phyloP scores from a whole-genome alignment of 305 asterid genomes.

The Fraxinus greggii region DNA sequence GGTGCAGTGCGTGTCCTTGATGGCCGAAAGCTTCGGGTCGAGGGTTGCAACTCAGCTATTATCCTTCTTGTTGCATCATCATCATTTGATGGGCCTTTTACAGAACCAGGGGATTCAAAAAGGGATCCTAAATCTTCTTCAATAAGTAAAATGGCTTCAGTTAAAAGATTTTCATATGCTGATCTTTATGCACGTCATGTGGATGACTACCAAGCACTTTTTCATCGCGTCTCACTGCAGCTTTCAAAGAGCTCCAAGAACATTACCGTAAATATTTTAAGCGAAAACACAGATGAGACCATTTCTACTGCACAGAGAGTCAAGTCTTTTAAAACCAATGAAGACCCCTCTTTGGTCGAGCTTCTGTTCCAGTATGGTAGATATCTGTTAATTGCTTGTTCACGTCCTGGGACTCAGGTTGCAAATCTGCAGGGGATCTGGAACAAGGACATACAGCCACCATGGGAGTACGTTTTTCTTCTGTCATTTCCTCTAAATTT shows the following conservation, averaged over 20 bases:
- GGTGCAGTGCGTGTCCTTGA: constrained; percentile 41
- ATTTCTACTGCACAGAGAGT: constrained; percentile 57
- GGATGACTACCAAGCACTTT: constrained; percentile 64
- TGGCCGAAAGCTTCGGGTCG: constrained; percentile 47
- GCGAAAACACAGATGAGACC: constrained; percentile 13
- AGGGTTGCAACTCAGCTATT: constrained; percentile 62
- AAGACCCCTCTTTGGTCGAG: constrained; percentile 75
- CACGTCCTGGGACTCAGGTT: constrained; percentile 74
- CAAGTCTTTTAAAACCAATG: constrained; percentile 52
- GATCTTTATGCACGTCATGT: constrained; percentile 66
- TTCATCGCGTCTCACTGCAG: constrained; percentile 68
- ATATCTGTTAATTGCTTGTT: constrained; percentile 66
- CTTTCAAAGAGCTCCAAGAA: constrained; percentile 42
- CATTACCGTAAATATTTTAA: neutral
- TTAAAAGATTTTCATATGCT: constrained; percentile 48
- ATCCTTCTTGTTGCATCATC: constrained; percentile 62
- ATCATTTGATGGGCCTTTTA: constrained; percentile 71
- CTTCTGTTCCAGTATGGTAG: constrained; percentile 80
- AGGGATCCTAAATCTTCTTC: constrained; percentile 50
- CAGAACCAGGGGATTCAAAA: constrained; percentile 53
- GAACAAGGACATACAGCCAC: constrained; percentile 56
- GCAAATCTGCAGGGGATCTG: constrained; percentile 87
- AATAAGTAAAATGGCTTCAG: constrained; percentile 37
- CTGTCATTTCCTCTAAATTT: neutral
- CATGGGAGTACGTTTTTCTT: constrained; percentile 71